A percentile compares a stretch with the other conserved stretches of the same genome.
Evolutionary conservation across 192 early-diverging fungal species (phyloP).

Genomic region (Neocallimastix lanati): DNA sequence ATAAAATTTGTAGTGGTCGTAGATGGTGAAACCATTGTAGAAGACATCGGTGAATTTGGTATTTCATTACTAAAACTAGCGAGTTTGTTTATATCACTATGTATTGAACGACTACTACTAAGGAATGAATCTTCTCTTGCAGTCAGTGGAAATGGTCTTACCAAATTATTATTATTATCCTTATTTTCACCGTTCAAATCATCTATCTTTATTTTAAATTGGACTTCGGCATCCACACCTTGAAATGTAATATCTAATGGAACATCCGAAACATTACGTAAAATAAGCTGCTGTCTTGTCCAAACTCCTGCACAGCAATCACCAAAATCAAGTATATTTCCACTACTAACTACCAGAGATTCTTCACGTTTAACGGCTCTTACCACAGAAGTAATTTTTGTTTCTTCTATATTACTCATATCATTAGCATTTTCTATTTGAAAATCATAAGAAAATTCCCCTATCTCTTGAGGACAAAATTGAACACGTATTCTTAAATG

Average conservation of each 20-base stretch:
- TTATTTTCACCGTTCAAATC: neutral
- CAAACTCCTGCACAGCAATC: slow-evolving; percentile 79
- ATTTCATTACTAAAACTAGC: neutral
- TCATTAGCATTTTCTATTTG: slow-evolving; percentile 10
- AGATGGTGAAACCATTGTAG: slow-evolving; percentile 4
- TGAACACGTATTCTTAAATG: neutral
- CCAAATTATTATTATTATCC: neutral
- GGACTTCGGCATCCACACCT: slow-evolving; percentile 9
- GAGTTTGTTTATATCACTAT: neutral
- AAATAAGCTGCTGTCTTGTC: slow-evolving; percentile 53
- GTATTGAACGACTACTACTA: neutral
- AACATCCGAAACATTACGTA: slow-evolving; percentile 62
- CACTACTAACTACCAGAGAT: slow-evolving; percentile 46
- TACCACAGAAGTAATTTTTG: neutral
- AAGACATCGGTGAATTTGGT: neutral
- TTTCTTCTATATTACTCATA: neutral
- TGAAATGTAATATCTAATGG: slow-evolving; percentile 57
- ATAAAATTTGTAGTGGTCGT: neutral
- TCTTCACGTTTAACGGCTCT: slow-evolving; percentile 42
- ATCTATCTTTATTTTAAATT: slow-evolving; percentile 22
- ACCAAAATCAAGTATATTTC: slow-evolving; percentile 71
- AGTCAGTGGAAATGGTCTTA: neutral
- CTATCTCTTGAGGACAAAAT: slow-evolving; percentile 41
- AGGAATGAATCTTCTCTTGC: neutral
- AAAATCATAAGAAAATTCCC: slow-evolving; percentile 79